Conservation (phyloP, 768 basidiomycete species). For the Infundibulicybe gibba region DNA sequence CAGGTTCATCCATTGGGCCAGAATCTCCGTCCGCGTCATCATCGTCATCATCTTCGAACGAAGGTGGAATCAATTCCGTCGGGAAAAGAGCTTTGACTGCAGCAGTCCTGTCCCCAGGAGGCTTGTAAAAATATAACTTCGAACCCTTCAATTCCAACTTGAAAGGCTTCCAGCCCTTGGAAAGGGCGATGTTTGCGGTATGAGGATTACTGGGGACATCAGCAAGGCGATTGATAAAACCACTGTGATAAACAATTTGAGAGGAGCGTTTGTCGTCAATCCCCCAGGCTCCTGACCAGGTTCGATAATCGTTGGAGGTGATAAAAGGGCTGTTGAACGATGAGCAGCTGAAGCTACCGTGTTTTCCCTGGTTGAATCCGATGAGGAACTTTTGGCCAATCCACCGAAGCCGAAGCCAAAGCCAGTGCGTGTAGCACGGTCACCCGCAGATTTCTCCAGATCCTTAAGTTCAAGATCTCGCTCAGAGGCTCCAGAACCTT, state of each 20-base stretch:
- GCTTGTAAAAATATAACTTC: constrained; percentile 85
- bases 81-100: constrained; percentile 78
- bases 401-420: constrained; percentile 11
- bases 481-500: constrained; percentile 43
- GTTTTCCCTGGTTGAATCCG: constrained; percentile 1
- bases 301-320: constrained; percentile 48
- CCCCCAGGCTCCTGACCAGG: constrained; percentile 25
- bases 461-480: constrained; percentile 21
- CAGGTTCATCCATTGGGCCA: constrained; percentile 15
- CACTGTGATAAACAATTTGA: constrained; percentile 72
- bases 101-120: constrained; percentile 61
- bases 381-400: constrained; percentile 1
- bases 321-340: constrained; percentile 33
- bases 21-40: constrained; percentile 12
- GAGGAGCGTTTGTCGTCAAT: constrained; percentile 52
- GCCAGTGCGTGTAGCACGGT: constrained; percentile 4
- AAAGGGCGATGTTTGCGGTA: constrained; percentile 31
- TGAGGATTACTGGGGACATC: constrained; percentile 38
- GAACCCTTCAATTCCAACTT: constrained; percentile 82
- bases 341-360: constrained; percentile 3
- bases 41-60: constrained; percentile 45
- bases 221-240: constrained; percentile 73
- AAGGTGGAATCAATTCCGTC: constrained; percentile 51
- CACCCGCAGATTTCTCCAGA: constrained; percentile 6
- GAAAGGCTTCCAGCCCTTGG: constrained; percentile 84